Conservation (phyloP, 2,329 filamentous ascomycete genomes). For the Hypoxylon sp. region DNA sequence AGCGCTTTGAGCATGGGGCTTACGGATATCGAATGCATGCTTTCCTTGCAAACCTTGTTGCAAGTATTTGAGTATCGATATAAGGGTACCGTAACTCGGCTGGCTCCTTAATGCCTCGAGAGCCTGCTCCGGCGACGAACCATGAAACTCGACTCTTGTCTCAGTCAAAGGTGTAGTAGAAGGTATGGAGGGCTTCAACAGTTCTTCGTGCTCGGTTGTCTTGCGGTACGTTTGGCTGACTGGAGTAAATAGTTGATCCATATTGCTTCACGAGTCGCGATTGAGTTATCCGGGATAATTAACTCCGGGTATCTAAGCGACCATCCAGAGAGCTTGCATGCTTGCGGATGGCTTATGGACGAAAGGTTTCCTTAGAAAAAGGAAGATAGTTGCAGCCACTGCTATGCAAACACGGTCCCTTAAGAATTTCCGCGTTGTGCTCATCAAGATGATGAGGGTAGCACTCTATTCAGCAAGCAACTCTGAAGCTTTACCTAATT, state of each 20-base stretch:
- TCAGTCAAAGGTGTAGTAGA: conserved; percentile 20
- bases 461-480: too few species aligned
- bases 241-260: conserved; percentile 65
- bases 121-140: conserved; percentile 56
- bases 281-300: conserved; percentile 10
- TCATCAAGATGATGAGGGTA: too few species aligned
- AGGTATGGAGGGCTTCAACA: conserved; percentile 50
- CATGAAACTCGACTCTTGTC: conserved; percentile 31
- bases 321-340: neutral
- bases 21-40: conserved; percentile 61
- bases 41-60: conserved; percentile 41
- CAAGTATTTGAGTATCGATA: conserved; percentile 62
- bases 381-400: neutral
- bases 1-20: conserved; percentile 72
- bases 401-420: neutral
- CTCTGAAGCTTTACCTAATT: neutral
- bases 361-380: neutral
- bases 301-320: neutral
- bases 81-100: conserved; percentile 66
- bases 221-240: conserved; percentile 61
- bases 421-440: too few species aligned
- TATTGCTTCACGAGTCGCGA: conserved; percentile 40
- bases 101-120: conserved; percentile 68
- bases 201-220: conserved; percentile 47
- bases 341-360: neutral